These are phyloP conservation scores for Candida lessepsii DNA, from an alignment of 805 yeast species.

Conservation along the genomic window DNA sequence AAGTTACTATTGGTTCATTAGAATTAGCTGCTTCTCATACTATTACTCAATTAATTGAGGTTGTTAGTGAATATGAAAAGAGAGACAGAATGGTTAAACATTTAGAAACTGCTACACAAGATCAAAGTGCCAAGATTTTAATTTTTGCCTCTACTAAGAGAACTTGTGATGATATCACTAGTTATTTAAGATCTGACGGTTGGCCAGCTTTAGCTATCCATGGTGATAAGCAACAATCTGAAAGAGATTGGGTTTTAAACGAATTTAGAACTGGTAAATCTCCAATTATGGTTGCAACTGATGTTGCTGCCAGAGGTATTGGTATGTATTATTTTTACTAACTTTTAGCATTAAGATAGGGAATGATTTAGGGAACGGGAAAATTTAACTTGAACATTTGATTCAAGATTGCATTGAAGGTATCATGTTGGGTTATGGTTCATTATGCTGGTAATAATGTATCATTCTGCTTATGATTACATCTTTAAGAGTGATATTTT, in stretches of 20 bases:
- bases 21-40: conserved; percentile 96
- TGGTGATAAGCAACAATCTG: conserved; percentile 97
- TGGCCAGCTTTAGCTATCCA: conserved; percentile 99
- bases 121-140: conserved; percentile 72
- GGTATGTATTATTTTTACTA: conserved; percentile 62
- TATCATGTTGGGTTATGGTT: no score
- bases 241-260: conserved; percentile 96
- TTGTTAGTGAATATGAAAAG: conserved; percentile 88
- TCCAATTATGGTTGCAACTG: conserved; percentile 98
- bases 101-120: conserved; percentile 74
- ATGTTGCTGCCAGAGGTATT: conserved; percentile 99
- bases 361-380: conserved; percentile 2
- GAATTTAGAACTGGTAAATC: conserved; percentile 92
- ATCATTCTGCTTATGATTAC: background rate
- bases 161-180: conserved; percentile 93
- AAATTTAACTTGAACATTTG: background rate
- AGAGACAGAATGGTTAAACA: conserved; percentile 85
- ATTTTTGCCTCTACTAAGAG: conserved; percentile 97
- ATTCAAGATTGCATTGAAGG: background rate
- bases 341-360: conserved; percentile 10
- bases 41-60: conserved; percentile 91
- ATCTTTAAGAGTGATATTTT: conserved; percentile 5
- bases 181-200: conserved; percentile 90
- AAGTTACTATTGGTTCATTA: conserved; percentile 93
- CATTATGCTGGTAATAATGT: conserved; percentile 1